Evolutionary conservation across 2,329 filamentous ascomycete genomes (phyloP).

Genomic region (Calonectria henricotiae): DNA sequence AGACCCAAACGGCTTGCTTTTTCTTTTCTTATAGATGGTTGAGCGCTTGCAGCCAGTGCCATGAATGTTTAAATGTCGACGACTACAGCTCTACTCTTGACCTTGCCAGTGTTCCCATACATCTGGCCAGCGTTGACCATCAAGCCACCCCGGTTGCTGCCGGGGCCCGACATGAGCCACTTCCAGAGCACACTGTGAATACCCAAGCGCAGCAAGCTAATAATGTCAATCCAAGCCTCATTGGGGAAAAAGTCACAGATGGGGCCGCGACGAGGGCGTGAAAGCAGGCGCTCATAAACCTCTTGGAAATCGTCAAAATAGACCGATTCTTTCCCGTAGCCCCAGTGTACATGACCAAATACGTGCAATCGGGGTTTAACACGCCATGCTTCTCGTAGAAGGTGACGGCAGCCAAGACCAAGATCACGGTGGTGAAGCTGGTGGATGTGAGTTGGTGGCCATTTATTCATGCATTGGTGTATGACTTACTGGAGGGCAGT

Average conservation of each 20-base stretch:
- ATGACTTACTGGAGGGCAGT: conserved; percentile 78
- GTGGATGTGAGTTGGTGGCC: conserved; percentile 31
- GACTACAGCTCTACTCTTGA: conserved; percentile 61
- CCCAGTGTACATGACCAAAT: conserved; percentile 89
- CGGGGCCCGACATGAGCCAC: conserved; percentile 71
- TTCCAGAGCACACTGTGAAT: conserved; percentile 69
- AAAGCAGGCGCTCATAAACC: conserved; percentile 78
- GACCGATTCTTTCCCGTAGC: conserved; percentile 78
- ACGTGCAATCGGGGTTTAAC: conserved; percentile 84
- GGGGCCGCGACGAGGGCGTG: conserved; percentile 61
- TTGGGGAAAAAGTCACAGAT: conserved; percentile 67
- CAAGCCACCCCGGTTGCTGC: conserved; percentile 66
- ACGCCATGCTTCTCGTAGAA: conserved; percentile 82
- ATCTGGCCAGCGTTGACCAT: conserved; percentile 74
- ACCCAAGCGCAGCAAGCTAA: conserved; percentile 64
- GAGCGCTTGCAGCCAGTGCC: not conserved
- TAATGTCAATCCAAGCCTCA: conserved; percentile 65
- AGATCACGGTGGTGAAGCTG: conserved; percentile 79
- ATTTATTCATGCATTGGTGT: not conserved
- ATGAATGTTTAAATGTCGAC: conserved; percentile 54
- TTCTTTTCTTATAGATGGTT: not conserved
- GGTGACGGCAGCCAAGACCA: conserved; percentile 79
- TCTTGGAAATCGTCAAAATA: conserved; percentile 84
- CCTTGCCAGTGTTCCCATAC: conserved; percentile 68
- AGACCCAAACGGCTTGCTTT: not conserved